Evolutionary conservation across 2,329 filamentous ascomycete genomes (phyloP).

Genomic region (Fusarium pseudonygamai): DNA sequence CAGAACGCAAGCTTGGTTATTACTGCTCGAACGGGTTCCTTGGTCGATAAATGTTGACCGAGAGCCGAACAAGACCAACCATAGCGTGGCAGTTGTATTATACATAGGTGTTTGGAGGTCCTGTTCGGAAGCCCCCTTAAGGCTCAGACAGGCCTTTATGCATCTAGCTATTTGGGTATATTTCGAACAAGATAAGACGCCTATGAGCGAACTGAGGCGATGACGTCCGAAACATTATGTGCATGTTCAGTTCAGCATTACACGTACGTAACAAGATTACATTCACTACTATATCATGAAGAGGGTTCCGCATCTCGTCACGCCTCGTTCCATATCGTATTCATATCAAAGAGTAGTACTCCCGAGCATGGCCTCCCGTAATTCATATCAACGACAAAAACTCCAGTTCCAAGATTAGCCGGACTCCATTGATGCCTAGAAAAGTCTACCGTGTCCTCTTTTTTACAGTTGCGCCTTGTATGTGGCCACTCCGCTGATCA

Average conservation of each 20-base stretch:
- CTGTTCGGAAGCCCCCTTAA: not conserved
- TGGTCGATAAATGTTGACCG: conserved; percentile 1
- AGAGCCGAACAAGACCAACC: not conserved
- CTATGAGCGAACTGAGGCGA: conserved; percentile 4
- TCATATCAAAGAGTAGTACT: conserved; percentile 11
- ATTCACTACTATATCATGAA: not conserved
- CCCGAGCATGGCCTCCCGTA: not conserved
- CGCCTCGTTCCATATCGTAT: not conserved
- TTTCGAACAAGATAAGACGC: conserved; percentile 19
- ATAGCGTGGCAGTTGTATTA: conserved; percentile 28
- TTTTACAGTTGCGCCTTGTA: conserved; percentile 4
- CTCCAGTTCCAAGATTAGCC: conserved; percentile 28
- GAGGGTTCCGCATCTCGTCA: not conserved
- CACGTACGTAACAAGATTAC: not conserved
- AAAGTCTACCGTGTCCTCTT: conserved; percentile 32
- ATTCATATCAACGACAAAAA: conserved; percentile 26
- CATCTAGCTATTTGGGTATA: conserved; percentile 12
- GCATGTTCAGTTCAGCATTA: not conserved
- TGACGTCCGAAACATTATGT: not conserved
- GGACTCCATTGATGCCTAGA: conserved; percentile 37
- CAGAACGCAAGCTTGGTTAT: conserved; percentile 8
- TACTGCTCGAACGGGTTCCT: conserved; percentile 8
- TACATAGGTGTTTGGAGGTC: conserved; percentile 16
- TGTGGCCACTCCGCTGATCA: conserved; percentile 50
- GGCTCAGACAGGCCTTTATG: not conserved